Conservation (phyloP, 345 rosid genomes). For the Cochlearia excelsa region DNA sequence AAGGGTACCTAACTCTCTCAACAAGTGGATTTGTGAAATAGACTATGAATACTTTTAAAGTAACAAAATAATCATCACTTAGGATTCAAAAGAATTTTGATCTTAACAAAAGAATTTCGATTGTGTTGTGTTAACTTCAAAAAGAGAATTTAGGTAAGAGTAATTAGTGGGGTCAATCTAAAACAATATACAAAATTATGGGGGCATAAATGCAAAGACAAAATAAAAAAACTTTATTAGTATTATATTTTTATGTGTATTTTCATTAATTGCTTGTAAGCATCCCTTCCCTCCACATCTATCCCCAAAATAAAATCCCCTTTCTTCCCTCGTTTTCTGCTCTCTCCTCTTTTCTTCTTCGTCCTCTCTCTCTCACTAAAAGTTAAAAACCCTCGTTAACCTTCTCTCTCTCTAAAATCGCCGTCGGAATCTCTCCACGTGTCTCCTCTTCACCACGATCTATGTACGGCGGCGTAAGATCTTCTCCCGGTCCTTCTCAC, state of each 20-base stretch:
- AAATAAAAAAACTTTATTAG: neutral
- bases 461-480: constrained; percentile 58
- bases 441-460: constrained; percentile 28
- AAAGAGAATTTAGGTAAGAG: constrained; percentile 7
- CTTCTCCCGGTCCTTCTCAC: constrained; percentile 42
- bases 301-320: constrained; percentile 49
- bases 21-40: too few species aligned
- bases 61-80: too few species aligned
- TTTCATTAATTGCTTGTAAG: neutral
- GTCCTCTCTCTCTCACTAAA: constrained; percentile 8
- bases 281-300: constrained; percentile 55
- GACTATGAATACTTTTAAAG: too few species aligned
- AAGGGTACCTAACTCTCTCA: too few species aligned
- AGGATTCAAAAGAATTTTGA: constrained; percentile 12
- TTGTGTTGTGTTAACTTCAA: constrained; percentile 10
- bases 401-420: constrained; percentile 10
- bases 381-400: constrained; percentile 27
- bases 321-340: constrained; percentile 70
- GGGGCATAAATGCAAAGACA: constrained; percentile 33
- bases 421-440: constrained; percentile 48
- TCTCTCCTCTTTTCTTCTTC: too few species aligned
- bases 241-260: too few species aligned
- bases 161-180: constrained; percentile 29
- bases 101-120: neutral
- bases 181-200: constrained; percentile 4